Evolutionary conservation across 495 filamentous ascomycete species (phyloP).

Genomic region (Aspergillus leporis): DNA sequence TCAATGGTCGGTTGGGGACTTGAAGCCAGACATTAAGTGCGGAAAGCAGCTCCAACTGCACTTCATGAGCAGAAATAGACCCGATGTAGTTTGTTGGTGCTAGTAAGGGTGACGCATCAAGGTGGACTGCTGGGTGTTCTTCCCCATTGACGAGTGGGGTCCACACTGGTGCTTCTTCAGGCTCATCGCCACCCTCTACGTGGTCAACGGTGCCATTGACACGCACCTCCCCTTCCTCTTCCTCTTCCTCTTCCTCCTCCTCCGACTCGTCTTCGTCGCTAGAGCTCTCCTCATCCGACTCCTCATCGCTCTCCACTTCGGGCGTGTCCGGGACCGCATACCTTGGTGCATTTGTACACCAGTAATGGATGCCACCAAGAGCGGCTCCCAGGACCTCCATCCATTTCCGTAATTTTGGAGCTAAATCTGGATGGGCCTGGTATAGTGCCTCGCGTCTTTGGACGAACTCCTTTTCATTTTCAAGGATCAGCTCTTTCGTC

Average conservation of each 20-base stretch:
- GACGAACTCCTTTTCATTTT: conserved; percentile 15
- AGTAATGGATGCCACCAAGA: conserved; percentile 19
- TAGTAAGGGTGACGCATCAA: conserved; percentile 10
- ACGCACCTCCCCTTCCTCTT: conserved; percentile 1
- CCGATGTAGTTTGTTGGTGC: conserved; percentile 14
- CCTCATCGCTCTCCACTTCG: conserved; percentile 12
- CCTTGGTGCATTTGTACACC: conserved; percentile 17
- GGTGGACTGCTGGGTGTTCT: conserved; percentile 1
- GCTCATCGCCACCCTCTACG: not conserved
- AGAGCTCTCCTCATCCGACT: conserved; percentile 2
- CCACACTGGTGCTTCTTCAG: conserved; percentile 7
- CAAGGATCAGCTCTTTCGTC: conserved; percentile 15
- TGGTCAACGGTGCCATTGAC: not conserved
- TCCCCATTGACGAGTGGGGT: conserved; percentile 9
- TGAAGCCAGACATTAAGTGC: conserved; percentile 20
- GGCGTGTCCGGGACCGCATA: conserved; percentile 10
- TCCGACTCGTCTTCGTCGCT: conserved; percentile 2
- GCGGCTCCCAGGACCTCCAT: conserved; percentile 17
- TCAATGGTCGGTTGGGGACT: conserved; percentile 22
- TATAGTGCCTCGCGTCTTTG: conserved; percentile 14
- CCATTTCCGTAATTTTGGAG: conserved; percentile 15
- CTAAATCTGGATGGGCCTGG: conserved; percentile 13
- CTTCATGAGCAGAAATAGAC: conserved; percentile 1
- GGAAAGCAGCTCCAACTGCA: conserved; percentile 14
- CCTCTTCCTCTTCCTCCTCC: conserved; percentile 1